Evolutionary conservation across 2,329 filamentous ascomycete species (phyloP).

Genomic region (Tolypocladium paradoxum): DNA sequence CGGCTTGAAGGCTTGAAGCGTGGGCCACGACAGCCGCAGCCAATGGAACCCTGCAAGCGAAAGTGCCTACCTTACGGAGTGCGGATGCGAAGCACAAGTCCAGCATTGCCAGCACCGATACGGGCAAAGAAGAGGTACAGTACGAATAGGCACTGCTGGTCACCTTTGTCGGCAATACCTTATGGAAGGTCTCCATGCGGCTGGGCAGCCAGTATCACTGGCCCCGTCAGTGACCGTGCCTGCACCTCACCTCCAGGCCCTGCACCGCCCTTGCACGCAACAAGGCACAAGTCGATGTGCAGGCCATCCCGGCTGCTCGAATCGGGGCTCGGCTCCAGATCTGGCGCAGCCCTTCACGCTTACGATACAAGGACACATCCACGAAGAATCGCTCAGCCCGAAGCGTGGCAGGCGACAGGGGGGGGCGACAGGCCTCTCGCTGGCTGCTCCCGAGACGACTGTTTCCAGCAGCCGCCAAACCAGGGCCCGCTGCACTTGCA

Average conservation of each 20-base stretch:
- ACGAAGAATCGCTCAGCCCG: not conserved
- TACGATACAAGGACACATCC: too few relatives aligned
- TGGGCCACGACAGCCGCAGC: not conserved
- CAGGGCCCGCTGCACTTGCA: not conserved
- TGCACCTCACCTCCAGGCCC: not conserved
- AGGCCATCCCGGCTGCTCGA: not conserved
- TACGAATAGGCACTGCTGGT: not conserved
- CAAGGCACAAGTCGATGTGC: not conserved
- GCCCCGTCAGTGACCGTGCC: not conserved
- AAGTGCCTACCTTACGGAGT: too few relatives aligned
- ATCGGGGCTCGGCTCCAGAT: not conserved
- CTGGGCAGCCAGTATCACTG: not conserved
- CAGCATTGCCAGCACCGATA: not conserved
- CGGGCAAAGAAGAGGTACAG: not conserved
- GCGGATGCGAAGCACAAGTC: too few relatives aligned
- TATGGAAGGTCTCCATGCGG: not conserved
- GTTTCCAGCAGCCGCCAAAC: constrained; percentile 4
- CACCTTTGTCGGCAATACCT: not conserved
- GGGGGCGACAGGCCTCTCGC: constrained; percentile 1
- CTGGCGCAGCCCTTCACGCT: not conserved
- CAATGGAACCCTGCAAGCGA: not conserved
- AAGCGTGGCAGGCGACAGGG: constrained; percentile 1
- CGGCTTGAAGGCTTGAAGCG: not conserved
- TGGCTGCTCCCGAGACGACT: constrained; percentile 7
- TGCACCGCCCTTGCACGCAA: not conserved